Conservation (phyloP, 331 rosid species). For the Rosa hybrid region DNA sequence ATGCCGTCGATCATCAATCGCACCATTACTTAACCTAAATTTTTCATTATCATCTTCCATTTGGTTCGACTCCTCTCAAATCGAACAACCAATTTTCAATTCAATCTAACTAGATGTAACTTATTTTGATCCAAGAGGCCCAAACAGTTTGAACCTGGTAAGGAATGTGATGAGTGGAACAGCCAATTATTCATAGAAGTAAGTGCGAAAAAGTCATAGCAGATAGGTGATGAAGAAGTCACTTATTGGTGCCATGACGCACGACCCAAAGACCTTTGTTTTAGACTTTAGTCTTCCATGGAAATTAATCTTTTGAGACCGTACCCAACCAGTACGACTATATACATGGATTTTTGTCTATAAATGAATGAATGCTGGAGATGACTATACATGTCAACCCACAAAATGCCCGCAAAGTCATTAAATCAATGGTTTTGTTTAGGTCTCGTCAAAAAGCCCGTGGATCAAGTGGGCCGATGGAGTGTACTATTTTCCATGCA, state of each 20-base stretch:
- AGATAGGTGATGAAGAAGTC: background rate
- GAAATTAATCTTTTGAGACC: background rate
- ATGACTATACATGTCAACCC: background rate
- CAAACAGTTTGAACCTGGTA: background rate
- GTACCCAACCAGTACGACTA: background rate
- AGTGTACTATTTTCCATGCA: too few species aligned
- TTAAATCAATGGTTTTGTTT: constrained; percentile 1
- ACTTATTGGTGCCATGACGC: background rate
- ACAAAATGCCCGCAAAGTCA: background rate
- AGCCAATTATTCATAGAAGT: background rate
- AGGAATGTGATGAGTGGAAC: background rate
- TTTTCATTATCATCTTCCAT: too few species aligned
- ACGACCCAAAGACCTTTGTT: background rate
- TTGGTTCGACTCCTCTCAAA: background rate
- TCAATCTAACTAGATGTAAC: too few species aligned
- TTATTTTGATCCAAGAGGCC: too few species aligned
- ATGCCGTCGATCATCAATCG: too few species aligned
- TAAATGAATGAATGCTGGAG: background rate
- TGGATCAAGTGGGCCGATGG: too few species aligned
- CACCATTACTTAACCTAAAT: too few species aligned
- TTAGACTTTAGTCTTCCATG: background rate
- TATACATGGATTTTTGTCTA: background rate
- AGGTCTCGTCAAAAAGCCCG: too few species aligned
- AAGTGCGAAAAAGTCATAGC: background rate
- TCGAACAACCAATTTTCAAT: background rate